Evolutionary conservation across 208 protist species (phyloP).

Genomic region (Vickermania ingenoplastis): DNA sequence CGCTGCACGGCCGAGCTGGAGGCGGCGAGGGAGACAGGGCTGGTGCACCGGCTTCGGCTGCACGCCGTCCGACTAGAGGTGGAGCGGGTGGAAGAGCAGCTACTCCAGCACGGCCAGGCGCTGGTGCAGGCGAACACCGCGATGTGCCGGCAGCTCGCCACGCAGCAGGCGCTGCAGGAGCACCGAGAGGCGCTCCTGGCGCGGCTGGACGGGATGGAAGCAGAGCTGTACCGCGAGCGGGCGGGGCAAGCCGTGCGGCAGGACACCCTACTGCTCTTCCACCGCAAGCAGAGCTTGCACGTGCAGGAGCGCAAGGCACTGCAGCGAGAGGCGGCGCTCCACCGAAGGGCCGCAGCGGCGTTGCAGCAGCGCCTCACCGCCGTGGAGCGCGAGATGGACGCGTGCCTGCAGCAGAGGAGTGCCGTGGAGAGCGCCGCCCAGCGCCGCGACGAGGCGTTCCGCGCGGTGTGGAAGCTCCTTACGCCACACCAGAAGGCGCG

Average conservation of each 20-base stretch:
- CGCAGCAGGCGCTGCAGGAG: constrained; percentile 5
- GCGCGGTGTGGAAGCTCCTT: constrained; percentile 24
- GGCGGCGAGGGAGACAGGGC: too few species aligned
- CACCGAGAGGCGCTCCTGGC: constrained; percentile 11
- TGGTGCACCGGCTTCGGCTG: too few species aligned
- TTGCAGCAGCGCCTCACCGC: constrained; percentile 24
- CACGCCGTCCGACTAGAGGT: too few species aligned
- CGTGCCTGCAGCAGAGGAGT: constrained; percentile 14
- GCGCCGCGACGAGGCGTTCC: constrained; percentile 26
- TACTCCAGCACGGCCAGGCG: constrained; percentile 37
- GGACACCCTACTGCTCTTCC: constrained; percentile 25
- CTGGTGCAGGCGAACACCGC: constrained; percentile 61
- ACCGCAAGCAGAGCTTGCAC: constrained; percentile 12
- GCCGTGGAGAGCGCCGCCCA: constrained; percentile 16
- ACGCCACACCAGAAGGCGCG: constrained; percentile 41
- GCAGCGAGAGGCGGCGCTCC: constrained; percentile 26
- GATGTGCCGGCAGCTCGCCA: constrained; percentile 23
- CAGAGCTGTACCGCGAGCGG: constrained; percentile 24
- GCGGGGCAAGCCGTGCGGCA: constrained; percentile 28
- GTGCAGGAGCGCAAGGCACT: constrained; percentile 22
- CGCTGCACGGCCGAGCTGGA: too few species aligned
- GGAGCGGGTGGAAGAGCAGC: too few species aligned
- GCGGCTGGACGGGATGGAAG: constrained; percentile 17
- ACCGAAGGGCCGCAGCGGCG: constrained; percentile 21
- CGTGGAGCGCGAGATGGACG: constrained; percentile 34